These are phyloP conservation scores for Neurospora sp. DNA, from an alignment of 495 filamentous ascomycete genomes.

Conservation along the genomic window DNA sequence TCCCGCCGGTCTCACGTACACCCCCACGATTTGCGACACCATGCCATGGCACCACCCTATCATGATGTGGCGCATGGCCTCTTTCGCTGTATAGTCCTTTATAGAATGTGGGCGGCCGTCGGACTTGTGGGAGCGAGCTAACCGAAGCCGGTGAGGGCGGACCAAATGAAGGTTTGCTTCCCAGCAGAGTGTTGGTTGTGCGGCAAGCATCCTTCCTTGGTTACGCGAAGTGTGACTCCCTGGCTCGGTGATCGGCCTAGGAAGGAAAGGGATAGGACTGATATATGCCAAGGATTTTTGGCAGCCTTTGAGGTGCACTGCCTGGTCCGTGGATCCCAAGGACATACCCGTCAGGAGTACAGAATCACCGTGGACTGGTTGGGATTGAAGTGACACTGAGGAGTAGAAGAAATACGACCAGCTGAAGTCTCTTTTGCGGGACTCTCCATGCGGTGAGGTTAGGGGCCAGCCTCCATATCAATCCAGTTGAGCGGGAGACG, in stretches of 20 bases:
- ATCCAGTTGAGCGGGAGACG: background rate
- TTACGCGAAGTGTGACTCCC: background rate
- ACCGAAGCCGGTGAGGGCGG: background rate
- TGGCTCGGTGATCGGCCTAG: background rate
- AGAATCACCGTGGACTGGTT: background rate
- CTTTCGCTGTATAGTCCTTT: background rate
- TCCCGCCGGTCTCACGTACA: background rate
- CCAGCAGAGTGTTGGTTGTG: background rate
- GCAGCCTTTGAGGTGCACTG: background rate
- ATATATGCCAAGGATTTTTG: background rate
- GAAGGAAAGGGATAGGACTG: background rate
- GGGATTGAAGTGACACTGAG: background rate
- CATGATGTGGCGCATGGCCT: background rate
- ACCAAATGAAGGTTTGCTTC: background rate
- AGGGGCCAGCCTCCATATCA: background rate
- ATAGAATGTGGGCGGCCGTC: background rate
- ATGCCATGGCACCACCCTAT: background rate
- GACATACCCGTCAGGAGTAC: background rate
- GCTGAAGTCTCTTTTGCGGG: background rate
- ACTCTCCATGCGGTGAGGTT: background rate
- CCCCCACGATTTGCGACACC: background rate
- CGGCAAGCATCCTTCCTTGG: background rate
- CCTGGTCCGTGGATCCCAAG: background rate
- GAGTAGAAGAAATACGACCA: background rate
- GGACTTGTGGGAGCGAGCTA: background rate